Base-by-base conservation (phyloP, 2,329 filamentous ascomycete genomes). In the Parafenestella ontariensis region DNA sequence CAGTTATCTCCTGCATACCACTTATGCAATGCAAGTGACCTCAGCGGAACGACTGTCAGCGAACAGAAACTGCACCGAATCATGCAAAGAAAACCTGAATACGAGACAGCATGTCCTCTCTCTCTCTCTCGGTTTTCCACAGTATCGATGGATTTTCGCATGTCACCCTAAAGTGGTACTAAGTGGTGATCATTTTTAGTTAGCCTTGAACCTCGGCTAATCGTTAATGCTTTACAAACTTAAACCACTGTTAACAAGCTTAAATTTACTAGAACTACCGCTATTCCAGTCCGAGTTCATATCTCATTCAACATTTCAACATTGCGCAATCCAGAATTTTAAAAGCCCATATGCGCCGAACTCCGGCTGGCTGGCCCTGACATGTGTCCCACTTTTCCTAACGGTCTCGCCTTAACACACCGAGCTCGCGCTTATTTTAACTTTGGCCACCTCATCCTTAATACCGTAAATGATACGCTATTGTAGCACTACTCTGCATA, bases 231-330 rank as follows among this genome's bases (percentile, higher is more conserved):
- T 56, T 59, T 51, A 50, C 56, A 60, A 66, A 64, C 13, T 62
- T 52, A 64, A 53, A 50, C 49, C 46, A 40, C 52, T 21, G 37
- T 34, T 42, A 44, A 52, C 52, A 61, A 56, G 50, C 42, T 54
- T 61, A 54, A 46, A 34, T 48, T 62, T 58, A 65, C 57, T 65
- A 60, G 50, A 54, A 49, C 59, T 58, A 60, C 24, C 46, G 46
- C 21, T 52, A 60, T 65, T 53, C 57, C 42, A 58, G 58, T 24
- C 20, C 41, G n/a, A 21, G 31, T 39, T 26, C 20, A 28, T 10
- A 23, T 26, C 18, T 26, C 24, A 39, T 42, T 33, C 39, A 21
- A 34, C 11, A 39, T 42, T 49, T 33, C 39, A 21, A 39, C 10
- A 39, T 42, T 49, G 42, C 42, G n/a, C 28, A 34, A 42, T 34